These are phyloP conservation scores for Inga oerstediana DNA, from an alignment of 306 rosid genomes.

Conservation along the genomic window DNA sequence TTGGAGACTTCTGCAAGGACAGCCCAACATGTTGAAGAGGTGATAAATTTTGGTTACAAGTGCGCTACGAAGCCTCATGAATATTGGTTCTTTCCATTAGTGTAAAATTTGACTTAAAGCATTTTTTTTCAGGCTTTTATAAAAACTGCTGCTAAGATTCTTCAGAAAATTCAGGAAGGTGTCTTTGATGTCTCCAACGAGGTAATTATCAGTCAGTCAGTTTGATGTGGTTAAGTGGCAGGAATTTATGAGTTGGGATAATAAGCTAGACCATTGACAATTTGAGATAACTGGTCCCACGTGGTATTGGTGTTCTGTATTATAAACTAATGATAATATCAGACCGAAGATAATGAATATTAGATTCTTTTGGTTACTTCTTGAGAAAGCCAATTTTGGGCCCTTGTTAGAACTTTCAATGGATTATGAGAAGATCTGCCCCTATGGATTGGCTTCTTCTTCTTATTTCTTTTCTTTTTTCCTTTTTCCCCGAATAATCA, in stretches of 20 bases:
- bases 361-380: not conserved
- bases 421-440: not conserved
- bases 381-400: not conserved
- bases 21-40: slow-evolving; percentile 78
- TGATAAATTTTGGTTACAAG: slow-evolving; percentile 21
- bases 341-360: not conserved
- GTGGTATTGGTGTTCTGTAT: not conserved
- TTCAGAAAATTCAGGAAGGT: slow-evolving; percentile 72
- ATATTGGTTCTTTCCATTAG: not conserved
- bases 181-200: slow-evolving; percentile 73
- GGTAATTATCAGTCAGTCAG: slow-evolving; percentile 36
- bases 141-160: slow-evolving; percentile 68
- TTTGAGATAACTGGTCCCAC: not conserved
- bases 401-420: not conserved
- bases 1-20: slow-evolving; percentile 78
- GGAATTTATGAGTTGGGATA: slow-evolving; percentile 6
- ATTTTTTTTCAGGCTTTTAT: slow-evolving; percentile 57
- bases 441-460: not conserved
- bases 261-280: not conserved
- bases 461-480: too few relatives aligned
- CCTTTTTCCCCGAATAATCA: not conserved
- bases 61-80: not conserved
- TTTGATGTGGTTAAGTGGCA: slow-evolving; percentile 4
- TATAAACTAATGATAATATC: not conserved
- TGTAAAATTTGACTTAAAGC: not conserved